Evolutionary conservation across 176 grass and related monocot species (phyloP).

Genomic region (Paspalum vaginatum): DNA sequence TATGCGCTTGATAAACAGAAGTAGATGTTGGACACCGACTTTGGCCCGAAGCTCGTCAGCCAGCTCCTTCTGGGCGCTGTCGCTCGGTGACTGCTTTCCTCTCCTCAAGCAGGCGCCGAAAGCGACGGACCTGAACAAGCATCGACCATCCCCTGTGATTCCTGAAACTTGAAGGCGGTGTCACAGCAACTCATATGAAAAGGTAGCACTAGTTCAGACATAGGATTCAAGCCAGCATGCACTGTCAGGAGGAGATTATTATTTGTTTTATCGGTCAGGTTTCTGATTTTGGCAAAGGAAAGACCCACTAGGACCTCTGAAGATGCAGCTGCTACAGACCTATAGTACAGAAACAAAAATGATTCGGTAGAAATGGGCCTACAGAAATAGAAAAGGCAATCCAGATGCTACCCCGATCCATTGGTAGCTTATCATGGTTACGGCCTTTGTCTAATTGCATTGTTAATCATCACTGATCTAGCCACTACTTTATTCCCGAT

Average conservation of each 20-base stretch:
- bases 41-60: conserved; percentile 93
- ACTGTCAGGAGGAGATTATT: not conserved
- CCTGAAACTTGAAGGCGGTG: conserved; percentile 57
- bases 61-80: conserved; percentile 80
- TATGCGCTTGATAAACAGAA: not conserved
- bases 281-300: not conserved
- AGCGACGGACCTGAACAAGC: conserved; percentile 83
- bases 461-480: not conserved
- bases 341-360: not conserved
- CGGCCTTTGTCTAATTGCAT: not conserved
- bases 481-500: not conserved
- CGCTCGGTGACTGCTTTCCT: conserved; percentile 72
- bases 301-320: not conserved
- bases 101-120: conserved; percentile 68
- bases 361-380: not conserved
- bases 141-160: conserved; percentile 91
- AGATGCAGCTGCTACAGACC: not conserved
- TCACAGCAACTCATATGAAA: not conserved
- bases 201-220: not conserved
- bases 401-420: not conserved
- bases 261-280: not conserved
- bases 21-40: conserved; percentile 35
- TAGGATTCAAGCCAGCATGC: not conserved
- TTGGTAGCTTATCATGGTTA: conserved; percentile 32
- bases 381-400: conserved; percentile 19